Evolutionary conservation across 495 filamentous ascomycete species (phyloP).

Genomic region (Neurospora discreta): DNA sequence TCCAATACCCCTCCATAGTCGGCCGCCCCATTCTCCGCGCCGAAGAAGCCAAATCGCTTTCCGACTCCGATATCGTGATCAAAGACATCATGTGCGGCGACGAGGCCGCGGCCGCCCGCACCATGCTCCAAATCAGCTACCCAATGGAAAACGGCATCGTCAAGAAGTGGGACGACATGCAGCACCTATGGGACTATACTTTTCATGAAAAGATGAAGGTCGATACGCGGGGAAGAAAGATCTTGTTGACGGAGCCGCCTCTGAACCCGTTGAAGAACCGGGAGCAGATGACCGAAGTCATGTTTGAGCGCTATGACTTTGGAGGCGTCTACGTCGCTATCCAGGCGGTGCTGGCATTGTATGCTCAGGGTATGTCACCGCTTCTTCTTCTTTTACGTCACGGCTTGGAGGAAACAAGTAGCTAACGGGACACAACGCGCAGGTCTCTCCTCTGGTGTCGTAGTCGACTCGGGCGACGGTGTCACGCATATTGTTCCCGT

Average conservation of each 20-base stretch:
- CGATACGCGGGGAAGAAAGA: conserved; percentile 85
- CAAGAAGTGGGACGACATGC: conserved; percentile 99
- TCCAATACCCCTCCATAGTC: conserved; percentile 96
- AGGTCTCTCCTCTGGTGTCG: conserved; percentile 91
- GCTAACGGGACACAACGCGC: not conserved
- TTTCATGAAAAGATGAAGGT: conserved; percentile 94
- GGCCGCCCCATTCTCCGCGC: conserved; percentile 94
- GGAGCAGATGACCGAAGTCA: conserved; percentile 94
- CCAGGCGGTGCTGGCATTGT: conserved; percentile 92
- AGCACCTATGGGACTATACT: conserved; percentile 98
- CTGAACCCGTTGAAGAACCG: conserved; percentile 96
- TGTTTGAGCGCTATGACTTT: conserved; percentile 95
- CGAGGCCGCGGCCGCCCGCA: conserved; percentile 88
- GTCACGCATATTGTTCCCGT: conserved; percentile 98
- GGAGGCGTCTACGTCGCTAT: conserved; percentile 98
- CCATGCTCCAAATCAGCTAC: conserved; percentile 95
- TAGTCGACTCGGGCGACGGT: conserved; percentile 95
- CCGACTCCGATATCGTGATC: conserved; percentile 38
- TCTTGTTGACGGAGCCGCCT: conserved; percentile 93
- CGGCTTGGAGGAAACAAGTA: not conserved
- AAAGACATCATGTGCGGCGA: conserved; percentile 99
- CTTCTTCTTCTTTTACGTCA: not conserved
- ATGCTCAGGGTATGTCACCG: conserved; percentile 68
- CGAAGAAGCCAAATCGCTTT: conserved; percentile 58
- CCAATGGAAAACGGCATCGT: conserved; percentile 99